Percentiles rank a stretch among this genome's conserved stretches.
Evolutionary conservation across 148 eudicot species (phyloP).

Genomic region (Rhododendron mucronatum): DNA sequence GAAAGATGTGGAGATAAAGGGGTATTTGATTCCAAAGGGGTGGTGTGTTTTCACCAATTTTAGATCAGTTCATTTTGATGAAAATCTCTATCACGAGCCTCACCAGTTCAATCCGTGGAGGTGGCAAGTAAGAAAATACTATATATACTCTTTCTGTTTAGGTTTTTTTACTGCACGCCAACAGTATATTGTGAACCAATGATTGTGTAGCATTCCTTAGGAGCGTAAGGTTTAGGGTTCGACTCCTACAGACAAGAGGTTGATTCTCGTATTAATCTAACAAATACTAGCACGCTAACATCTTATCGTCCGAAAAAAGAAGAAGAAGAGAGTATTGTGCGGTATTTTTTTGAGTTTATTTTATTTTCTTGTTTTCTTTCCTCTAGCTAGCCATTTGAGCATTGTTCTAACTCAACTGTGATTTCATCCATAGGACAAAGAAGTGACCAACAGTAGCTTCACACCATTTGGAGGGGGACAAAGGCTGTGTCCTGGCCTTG

Average conservation of each 20-base stretch:
- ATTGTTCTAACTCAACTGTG: not conserved
- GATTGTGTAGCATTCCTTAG: too few relatives aligned
- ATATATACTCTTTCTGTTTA: not conserved
- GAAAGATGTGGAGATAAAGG: slow-evolving; percentile 86
- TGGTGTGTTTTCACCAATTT: slow-evolving; percentile 80
- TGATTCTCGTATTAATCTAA: too few relatives aligned
- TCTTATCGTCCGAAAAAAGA: too few relatives aligned
- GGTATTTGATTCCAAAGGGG: slow-evolving; percentile 74
- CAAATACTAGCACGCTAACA: too few relatives aligned
- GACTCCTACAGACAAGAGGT: not conserved
- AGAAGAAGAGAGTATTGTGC: too few relatives aligned
- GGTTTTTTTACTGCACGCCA: too few relatives aligned
- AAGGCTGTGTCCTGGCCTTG: slow-evolving; percentile 88
- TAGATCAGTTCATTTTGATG: slow-evolving; percentile 82
- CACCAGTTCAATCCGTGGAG: slow-evolving; percentile 82
- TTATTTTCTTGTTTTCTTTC: not conserved
- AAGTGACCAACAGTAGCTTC: slow-evolving; percentile 48
- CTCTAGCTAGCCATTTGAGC: not conserved
- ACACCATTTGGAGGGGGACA: slow-evolving; percentile 99
- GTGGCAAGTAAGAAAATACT: slow-evolving; percentile 63
- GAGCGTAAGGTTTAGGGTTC: too few relatives aligned
- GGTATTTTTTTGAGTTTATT: not conserved
- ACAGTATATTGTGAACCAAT: too few relatives aligned
- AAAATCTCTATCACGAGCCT: slow-evolving; percentile 47
- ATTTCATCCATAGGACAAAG: slow-evolving; percentile 39